Conservation (phyloP, 768 basidiomycete species). For the Rhizopogon vulgaris region DNA sequence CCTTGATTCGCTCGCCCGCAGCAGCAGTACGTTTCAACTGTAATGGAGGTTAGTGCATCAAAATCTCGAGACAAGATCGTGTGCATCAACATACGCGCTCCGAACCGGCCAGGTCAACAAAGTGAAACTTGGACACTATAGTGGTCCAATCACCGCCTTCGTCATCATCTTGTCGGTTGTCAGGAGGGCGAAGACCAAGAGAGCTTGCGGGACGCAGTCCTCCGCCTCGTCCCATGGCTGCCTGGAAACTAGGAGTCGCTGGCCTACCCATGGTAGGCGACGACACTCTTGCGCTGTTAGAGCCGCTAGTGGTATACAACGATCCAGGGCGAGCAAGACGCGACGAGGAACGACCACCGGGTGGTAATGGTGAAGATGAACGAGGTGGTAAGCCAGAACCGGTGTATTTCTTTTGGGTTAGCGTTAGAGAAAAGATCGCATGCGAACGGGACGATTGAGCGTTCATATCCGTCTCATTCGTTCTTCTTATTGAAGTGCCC, state of each 20-base stretch:
- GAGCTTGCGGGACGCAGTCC: conserved; percentile 73
- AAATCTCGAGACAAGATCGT: background rate
- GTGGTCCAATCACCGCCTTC: conserved; percentile 83
- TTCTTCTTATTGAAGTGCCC: conserved; percentile 86
- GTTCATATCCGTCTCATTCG: conserved; percentile 98
- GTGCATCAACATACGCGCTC: conserved; percentile 63
- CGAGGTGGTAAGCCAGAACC: conserved; percentile 67
- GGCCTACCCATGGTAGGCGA: conserved; percentile 79
- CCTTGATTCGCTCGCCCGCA: conserved; percentile 92
- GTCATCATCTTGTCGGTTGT: conserved; percentile 43
- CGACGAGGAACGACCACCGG: conserved; percentile 68
- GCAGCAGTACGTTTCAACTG: conserved; percentile 96
- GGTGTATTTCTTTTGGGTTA: conserved; percentile 83
- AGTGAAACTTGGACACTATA: conserved; percentile 93
- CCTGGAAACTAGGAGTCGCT: conserved; percentile 70
- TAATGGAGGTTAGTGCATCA: conserved; percentile 14
- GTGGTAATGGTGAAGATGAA: conserved; percentile 72
- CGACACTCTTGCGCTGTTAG: conserved; percentile 41
- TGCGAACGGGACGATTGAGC: conserved; percentile 96
- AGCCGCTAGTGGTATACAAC: conserved; percentile 43
- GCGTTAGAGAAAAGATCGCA: conserved; percentile 95
- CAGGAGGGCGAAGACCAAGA: conserved; percentile 60
- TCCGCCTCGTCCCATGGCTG: conserved; percentile 65
- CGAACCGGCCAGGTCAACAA: conserved; percentile 95
- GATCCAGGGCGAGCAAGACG: conserved; percentile 82